Evolutionary conservation across 2,329 filamentous ascomycete genomes (phyloP).

Genomic region (Coniochaeta prunicola): DNA sequence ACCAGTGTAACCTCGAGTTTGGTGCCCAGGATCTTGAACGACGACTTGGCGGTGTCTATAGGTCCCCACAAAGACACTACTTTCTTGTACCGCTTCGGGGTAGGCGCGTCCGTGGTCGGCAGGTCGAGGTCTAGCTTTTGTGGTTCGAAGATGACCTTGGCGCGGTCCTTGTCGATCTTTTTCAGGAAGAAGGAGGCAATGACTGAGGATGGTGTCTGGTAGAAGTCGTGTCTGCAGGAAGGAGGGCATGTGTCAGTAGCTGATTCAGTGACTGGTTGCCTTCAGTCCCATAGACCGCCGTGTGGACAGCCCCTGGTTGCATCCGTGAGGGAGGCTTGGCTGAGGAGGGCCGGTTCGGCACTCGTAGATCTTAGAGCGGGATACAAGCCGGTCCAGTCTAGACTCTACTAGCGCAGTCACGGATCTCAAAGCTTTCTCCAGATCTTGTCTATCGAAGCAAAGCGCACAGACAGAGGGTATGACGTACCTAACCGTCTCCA

Average conservation of each 20-base stretch:
- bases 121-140: constrained; percentile 68
- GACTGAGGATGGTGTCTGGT: constrained; percentile 79
- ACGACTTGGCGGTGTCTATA: constrained; percentile 69
- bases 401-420: background rate
- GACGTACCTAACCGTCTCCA: constrained; percentile 68
- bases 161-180: constrained; percentile 82
- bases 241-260: constrained; percentile 5
- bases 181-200: constrained; percentile 93
- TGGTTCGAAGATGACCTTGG: constrained; percentile 62
- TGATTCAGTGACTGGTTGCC: background rate
- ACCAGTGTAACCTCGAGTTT: constrained; percentile 76
- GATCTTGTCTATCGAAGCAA: background rate
- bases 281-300: background rate
- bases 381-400: background rate
- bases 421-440: background rate
- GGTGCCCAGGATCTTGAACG: constrained; percentile 76
- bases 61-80: constrained; percentile 67
- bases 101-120: constrained; percentile 65
- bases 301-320: background rate
- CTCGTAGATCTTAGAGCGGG: background rate
- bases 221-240: constrained; percentile 69
- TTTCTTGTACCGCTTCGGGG: constrained; percentile 69
- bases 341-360: background rate
- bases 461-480: background rate
- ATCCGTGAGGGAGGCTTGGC: background rate